Conservation (phyloP, 257 asterid genomes). For the Ilex aquifolium region DNA sequence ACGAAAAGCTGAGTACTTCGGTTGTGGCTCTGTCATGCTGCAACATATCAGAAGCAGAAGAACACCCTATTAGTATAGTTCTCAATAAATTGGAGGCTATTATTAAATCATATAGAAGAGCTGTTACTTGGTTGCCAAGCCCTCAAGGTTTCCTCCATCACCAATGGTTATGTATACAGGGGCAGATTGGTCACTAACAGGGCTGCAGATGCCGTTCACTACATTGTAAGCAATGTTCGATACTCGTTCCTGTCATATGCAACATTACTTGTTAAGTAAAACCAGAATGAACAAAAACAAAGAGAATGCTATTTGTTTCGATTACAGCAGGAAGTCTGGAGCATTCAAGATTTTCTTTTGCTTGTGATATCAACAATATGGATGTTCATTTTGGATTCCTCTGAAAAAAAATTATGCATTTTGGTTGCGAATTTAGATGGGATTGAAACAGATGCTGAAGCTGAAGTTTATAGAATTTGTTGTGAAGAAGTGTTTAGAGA, state of each 20-base stretch:
- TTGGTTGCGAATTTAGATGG: too few species aligned
- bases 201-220: constrained; percentile 49
- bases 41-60: constrained; percentile 1
- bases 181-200: constrained; percentile 42
- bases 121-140: constrained; percentile 48
- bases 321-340: too few species aligned
- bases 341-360: too few species aligned
- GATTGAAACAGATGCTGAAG: background rate
- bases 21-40: constrained; percentile 91
- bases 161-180: constrained; percentile 62
- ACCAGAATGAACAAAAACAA: background rate
- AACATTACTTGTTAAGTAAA: background rate
- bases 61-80: background rate
- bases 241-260: constrained; percentile 41
- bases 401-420: too few species aligned
- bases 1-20: constrained; percentile 67
- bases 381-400: too few species aligned
- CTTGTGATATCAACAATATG: too few species aligned
- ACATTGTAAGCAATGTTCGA: constrained; percentile 57
- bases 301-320: too few species aligned
- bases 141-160: constrained; percentile 64
- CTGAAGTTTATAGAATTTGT: background rate
- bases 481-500: background rate
- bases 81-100: background rate
- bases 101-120: background rate